Percentiles rank a stretch among this genome's conserved stretches.
These are phyloP conservation scores for Polyplosphaeria fusca DNA, from an alignment of 495 filamentous ascomycete species.

Conservation along the genomic window DNA sequence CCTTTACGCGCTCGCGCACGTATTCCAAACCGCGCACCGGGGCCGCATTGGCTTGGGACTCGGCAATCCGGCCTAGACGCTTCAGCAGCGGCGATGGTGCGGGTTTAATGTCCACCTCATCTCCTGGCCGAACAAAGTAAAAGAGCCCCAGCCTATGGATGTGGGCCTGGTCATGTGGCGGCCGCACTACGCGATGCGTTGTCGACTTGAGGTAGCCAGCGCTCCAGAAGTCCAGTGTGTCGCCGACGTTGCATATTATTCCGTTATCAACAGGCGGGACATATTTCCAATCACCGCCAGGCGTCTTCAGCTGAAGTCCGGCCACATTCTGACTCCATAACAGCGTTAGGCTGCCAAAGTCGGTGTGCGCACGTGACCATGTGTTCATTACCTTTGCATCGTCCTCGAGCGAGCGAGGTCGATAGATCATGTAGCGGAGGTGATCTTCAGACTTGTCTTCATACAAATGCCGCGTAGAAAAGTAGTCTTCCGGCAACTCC, in stretches of 20 bases:
- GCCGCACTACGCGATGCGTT: conserved; percentile 34
- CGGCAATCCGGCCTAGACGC: conserved; percentile 46
- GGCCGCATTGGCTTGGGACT: conserved; percentile 32
- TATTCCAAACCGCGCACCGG: conserved; percentile 46
- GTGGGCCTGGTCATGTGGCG: conserved; percentile 35
- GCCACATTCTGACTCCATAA: conserved; percentile 57
- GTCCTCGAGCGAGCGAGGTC: conserved; percentile 46
- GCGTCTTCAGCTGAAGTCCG: conserved; percentile 50
- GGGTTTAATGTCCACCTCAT: conserved; percentile 45
- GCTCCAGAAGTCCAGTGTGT: conserved; percentile 36
- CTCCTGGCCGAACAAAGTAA: conserved; percentile 42
- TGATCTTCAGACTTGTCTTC: conserved; percentile 47
- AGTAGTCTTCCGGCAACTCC: conserved; percentile 53
- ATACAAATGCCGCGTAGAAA: conserved; percentile 52
- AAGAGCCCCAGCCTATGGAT: conserved; percentile 37
- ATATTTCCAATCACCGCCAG: conserved; percentile 36
- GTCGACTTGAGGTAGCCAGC: conserved; percentile 37
- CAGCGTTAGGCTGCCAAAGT: conserved; percentile 53
- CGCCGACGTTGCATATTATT: conserved; percentile 38
- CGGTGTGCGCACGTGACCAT: conserved; percentile 50
- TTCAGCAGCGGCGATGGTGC: conserved; percentile 48
- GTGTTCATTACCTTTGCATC: conserved; percentile 44
- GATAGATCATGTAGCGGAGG: conserved; percentile 57
- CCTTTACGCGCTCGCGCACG: conserved; percentile 48
- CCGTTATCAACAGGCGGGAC: conserved; percentile 33